Base-by-base conservation (phyloP, 1,284 basidiomycete species). In the Chiua sp. region DNA sequence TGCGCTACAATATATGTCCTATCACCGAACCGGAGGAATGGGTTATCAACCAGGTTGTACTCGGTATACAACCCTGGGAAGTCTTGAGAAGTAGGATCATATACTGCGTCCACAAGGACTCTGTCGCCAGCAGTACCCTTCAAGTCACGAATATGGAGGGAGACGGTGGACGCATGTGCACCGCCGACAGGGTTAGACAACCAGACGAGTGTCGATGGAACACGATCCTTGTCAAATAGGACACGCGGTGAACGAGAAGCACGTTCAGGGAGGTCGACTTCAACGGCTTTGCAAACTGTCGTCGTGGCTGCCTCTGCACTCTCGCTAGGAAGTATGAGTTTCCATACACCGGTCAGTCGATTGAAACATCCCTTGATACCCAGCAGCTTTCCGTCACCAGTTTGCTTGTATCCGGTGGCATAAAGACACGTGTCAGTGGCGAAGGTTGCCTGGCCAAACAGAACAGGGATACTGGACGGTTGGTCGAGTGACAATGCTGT, bases 41-140 rank as follows among this genome's bases (percentile, higher is more conserved):
- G 80, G 6, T 68, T 71, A 0, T 73, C 49, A 0, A 80, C 75
- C n/a, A 90, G 70, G 58, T 74, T 79, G 57, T 79, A 78, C 23
- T 83, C 80, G 4, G 82, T 76, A 64, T 87, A 92, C 3, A 92
- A 72, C 0, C 91, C 90, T 0, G 88, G 88, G 68, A 90, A 91
- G 0, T 71, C 77, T 33, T 75, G 72, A 4, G 65, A 49, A 0
- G 67, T 44, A 3, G 71, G 78, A 16, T 87, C 78, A 3, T 72
- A 59, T 12, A 79, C 77, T 1, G 82, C 74, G 16, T 85, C 65
- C n/a, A 75, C 65, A 30, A 63, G 65, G 58, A 59, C 20, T 53
- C 50, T 63, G 42, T 70, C 60, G 2, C 53, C 46, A 4, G 22
- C 18, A 37, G 23, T 47, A 18, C 57, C 57, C 26, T 60, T 57